Evolutionary conservation across 176 grass and related monocot genomes (phyloP).

Genomic region (Ensete glaucum): DNA sequence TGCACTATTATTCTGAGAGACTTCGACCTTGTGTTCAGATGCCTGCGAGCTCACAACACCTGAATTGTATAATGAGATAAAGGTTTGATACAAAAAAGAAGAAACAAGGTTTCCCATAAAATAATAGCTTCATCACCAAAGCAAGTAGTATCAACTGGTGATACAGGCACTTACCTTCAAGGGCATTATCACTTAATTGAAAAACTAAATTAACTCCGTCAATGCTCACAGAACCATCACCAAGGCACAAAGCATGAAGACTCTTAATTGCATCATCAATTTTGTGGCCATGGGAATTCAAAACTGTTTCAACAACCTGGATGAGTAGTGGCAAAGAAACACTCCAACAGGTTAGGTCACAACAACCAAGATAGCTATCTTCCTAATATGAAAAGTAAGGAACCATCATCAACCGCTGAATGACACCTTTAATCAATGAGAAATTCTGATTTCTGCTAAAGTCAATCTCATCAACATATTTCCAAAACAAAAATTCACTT

Average conservation of each 20-base stretch:
- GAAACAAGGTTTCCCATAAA: background rate
- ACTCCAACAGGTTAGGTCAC: background rate
- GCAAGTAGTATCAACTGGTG: background rate
- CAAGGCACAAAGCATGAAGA: slow-evolving; percentile 28
- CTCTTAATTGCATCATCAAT: slow-evolving; percentile 27
- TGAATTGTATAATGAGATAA: background rate
- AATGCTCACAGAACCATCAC: slow-evolving; percentile 18
- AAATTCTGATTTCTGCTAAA: too few relatives aligned
- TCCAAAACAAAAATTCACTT: too few relatives aligned
- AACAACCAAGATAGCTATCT: background rate
- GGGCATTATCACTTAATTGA: background rate
- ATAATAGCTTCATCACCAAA: background rate
- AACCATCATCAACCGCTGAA: background rate
- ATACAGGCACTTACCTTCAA: slow-evolving; percentile 4
- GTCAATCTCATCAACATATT: too few relatives aligned
- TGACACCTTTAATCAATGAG: too few relatives aligned
- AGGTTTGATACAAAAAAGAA: background rate
- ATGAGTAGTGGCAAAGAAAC: background rate
- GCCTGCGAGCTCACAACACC: background rate
- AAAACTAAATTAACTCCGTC: background rate
- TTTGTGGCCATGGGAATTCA: slow-evolving; percentile 22
- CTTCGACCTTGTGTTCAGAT: slow-evolving; percentile 9
- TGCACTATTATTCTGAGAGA: background rate
- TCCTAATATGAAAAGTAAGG: background rate
- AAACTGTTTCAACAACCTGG: slow-evolving; percentile 24